phyloP scores from a whole-genome alignment of 2,329 filamentous ascomycete genomes.

The Beauveria sp. region DNA sequence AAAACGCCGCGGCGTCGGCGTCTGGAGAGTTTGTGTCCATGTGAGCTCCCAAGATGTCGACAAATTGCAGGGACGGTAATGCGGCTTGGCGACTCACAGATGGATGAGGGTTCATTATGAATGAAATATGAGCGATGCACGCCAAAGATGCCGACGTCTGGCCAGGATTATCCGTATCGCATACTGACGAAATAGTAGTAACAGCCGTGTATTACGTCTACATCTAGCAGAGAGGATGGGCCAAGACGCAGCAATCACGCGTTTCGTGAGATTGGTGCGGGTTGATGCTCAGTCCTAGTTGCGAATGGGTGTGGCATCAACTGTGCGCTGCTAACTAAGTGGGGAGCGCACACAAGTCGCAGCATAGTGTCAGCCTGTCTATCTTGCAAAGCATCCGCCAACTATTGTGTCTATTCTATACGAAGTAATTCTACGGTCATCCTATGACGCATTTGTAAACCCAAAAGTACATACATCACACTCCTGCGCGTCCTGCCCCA shows the following conservation, averaged over 20 bases:
- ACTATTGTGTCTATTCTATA: neutral
- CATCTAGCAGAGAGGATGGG: neutral
- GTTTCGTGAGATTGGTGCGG: neutral
- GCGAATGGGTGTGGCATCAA: too few species aligned
- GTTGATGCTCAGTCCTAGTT: neutral
- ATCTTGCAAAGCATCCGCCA: neutral
- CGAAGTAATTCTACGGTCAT: neutral
- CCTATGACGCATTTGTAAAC: neutral
- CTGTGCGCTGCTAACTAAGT: neutral
- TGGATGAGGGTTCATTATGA: constrained; percentile 1
- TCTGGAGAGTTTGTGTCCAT: constrained; percentile 19
- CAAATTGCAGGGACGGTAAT: neutral
- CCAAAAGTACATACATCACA: neutral
- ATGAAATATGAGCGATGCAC: neutral
- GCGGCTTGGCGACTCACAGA: neutral
- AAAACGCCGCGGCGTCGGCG: constrained; percentile 32
- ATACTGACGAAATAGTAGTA: neutral
- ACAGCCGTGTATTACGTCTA: neutral
- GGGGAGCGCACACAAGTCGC: neutral
- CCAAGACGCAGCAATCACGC: neutral
- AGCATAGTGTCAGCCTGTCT: too few species aligned
- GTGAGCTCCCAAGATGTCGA: neutral
- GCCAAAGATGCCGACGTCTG: neutral
- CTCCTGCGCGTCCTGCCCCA: neutral
- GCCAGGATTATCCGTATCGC: neutral